Base-by-base conservation (phyloP, 2,329 filamentous ascomycete genomes). In the Tolypocladium ovalisporum region DNA sequence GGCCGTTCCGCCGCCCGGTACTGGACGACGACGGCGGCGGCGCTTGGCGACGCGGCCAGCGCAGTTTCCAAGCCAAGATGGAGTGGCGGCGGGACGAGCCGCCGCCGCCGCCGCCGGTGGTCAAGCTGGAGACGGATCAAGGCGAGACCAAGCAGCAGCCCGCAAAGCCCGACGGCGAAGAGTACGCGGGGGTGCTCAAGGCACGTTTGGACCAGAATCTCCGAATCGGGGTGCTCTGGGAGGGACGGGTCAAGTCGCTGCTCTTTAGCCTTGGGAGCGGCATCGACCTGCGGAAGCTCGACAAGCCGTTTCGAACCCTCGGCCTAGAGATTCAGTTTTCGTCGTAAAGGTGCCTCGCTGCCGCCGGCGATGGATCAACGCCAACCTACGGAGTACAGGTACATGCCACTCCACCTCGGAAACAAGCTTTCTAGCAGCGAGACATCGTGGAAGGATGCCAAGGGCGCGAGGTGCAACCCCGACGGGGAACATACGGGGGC, bases 221-320 rank as follows among this genome's bases (percentile, higher is more conserved):
- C 75, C 86, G 87, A 62, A 84, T 97, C 56, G 89, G 91, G 1
- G 71, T 97, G 54, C 74, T 97, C 27, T 99, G 94, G 93, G 93
- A 97, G 70, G 92, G 93, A 2, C 82, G 91, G 56, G 83, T 95
- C 59, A 96, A 97, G 75, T 93, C 96, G 63, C 76, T 99, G 59
- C 79, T 99, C 58, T 95, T 97, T 70, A 96, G 90, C 65, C 79
- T 96, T 47, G 94, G 94, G 12, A 90, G 90, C 58, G 89, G 85
- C 54, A 84, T 99, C 57, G 91, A 96, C 68, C 79, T 94, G 66
- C 85, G 84, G 66, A 84, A 83, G 65, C 78, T 85, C 62, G 88
- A 92, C 68, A 86, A 89, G 66, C 87, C 90, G 42, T 88, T 94
- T 67, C 82, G 87, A 60, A 88, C 83, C 6, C 76, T 94, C 57